phyloP scores from a whole-genome alignment of 2,329 filamentous ascomycete genomes.

The Diaporthe citri region DNA sequence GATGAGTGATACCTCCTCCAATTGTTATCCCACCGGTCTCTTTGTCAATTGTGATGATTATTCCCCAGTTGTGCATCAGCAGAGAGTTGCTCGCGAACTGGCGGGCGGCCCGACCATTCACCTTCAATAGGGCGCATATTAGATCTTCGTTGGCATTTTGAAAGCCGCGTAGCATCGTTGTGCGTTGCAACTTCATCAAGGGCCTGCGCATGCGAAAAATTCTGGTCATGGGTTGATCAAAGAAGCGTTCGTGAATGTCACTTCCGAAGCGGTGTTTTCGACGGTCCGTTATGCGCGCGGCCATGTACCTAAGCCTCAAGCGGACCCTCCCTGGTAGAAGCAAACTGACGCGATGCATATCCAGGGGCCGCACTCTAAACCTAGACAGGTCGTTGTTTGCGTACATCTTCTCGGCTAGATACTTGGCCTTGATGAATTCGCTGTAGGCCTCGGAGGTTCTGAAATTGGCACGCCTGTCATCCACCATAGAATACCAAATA shows the following conservation, averaged over 20 bases:
- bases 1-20: conserved; percentile 54
- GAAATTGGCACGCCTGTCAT: conserved; percentile 42
- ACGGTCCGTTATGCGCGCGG: conserved; percentile 36
- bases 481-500: conserved; percentile 45
- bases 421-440: conserved; percentile 63
- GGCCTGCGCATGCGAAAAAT: conserved; percentile 46
- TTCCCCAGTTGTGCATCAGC: conserved; percentile 47
- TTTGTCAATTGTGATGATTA: conserved; percentile 40
- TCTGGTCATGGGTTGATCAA: conserved; percentile 48
- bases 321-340: conserved; percentile 37
- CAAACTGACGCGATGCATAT: conserved; percentile 48
- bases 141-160: conserved; percentile 51
- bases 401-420: conserved; percentile 60
- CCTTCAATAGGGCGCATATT: conserved; percentile 57
- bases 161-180: not conserved
- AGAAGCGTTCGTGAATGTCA: conserved; percentile 44
- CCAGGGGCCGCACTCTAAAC: conserved; percentile 55
- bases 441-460: conserved; percentile 51
- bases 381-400: conserved; percentile 58
- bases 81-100: conserved; percentile 51
- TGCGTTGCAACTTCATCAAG: conserved; percentile 17
- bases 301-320: conserved; percentile 44
- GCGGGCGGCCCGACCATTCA: conserved; percentile 55
- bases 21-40: conserved; percentile 43
- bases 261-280: conserved; percentile 47